Percentiles rank a stretch among this genome's conserved stretches.
Evolutionary conservation across 148 eudicot genomes (phyloP).

Genomic region (Fagopyrum tataricum): DNA sequence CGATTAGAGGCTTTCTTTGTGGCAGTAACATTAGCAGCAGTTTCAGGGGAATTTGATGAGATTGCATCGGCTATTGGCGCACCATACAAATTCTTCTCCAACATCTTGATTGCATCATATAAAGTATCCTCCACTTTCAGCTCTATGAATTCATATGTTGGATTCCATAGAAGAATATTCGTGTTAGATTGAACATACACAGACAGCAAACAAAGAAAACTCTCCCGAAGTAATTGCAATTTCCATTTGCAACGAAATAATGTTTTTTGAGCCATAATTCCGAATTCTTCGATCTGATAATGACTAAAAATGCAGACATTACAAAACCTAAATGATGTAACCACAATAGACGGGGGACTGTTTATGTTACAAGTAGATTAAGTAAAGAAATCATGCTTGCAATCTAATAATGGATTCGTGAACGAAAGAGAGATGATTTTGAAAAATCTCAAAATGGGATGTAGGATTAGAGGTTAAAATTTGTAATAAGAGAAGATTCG

Average conservation of each 20-base stretch:
- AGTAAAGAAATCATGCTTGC: background rate
- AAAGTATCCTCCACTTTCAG: constrained; percentile 24
- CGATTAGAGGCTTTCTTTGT: constrained; percentile 16
- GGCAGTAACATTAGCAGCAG: constrained; percentile 4
- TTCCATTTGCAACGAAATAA: too few species aligned
- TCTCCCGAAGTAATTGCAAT: background rate
- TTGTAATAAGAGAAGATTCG: background rate
- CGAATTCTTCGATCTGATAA: too few species aligned
- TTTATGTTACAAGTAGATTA: background rate
- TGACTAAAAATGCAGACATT: too few species aligned
- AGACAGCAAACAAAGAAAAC: background rate
- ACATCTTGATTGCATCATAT: constrained; percentile 20
- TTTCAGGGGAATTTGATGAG: constrained; percentile 7
- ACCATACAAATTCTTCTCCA: constrained; percentile 32
- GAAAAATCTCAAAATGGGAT: background rate
- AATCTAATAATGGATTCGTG: background rate
- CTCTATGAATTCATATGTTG: constrained; percentile 20
- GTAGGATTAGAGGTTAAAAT: background rate
- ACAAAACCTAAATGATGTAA: too few species aligned
- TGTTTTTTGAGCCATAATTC: too few species aligned
- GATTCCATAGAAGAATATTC: background rate
- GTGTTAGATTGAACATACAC: background rate
- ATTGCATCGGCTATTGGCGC: constrained; percentile 25
- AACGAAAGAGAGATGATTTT: too few species aligned
- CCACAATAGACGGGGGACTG: too few species aligned